Conservation (phyloP, 225 moss, liverwort and hornwort species). For the Marchantia paleacea region DNA sequence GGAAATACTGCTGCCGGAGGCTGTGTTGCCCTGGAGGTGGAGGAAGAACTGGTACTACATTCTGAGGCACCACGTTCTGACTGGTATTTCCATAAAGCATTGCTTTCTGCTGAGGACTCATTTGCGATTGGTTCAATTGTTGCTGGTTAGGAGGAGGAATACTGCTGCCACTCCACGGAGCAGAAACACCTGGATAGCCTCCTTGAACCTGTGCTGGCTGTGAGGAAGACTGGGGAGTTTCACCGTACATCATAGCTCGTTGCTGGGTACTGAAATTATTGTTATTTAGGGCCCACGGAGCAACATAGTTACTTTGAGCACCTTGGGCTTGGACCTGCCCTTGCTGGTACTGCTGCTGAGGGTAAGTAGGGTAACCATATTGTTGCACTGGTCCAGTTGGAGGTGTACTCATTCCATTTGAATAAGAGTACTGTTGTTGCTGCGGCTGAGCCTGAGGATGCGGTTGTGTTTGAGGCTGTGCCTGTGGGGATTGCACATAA, state of each 20-base stretch:
- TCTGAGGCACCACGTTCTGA: constrained; percentile 37
- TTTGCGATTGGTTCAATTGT: constrained; percentile 47
- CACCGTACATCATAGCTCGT: constrained; percentile 47
- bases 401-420: constrained; percentile 27
- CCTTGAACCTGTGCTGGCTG: constrained; percentile 45
- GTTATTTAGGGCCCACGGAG: constrained; percentile 41
- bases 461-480: constrained; percentile 18
- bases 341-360: constrained; percentile 42
- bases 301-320: constrained; percentile 41
- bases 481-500: constrained; percentile 25
- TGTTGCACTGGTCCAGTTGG: constrained; percentile 32
- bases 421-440: constrained; percentile 25
- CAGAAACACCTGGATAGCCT: constrained; percentile 25
- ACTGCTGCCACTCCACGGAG: constrained; percentile 36
- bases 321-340: constrained; percentile 29
- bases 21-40: constrained; percentile 51
- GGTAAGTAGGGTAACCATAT: constrained; percentile 38
- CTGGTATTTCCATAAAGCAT: constrained; percentile 43
- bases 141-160: constrained; percentile 39
- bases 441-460: constrained; percentile 20
- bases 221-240: constrained; percentile 48
- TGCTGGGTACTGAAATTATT: constrained; percentile 35
- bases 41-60: constrained; percentile 43
- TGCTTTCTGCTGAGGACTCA: constrained; percentile 63
- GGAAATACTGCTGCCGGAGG: constrained; percentile 53